Evolutionary conservation across 2,329 filamentous ascomycete species (phyloP).

Genomic region (Trichoderma polysporum): DNA sequence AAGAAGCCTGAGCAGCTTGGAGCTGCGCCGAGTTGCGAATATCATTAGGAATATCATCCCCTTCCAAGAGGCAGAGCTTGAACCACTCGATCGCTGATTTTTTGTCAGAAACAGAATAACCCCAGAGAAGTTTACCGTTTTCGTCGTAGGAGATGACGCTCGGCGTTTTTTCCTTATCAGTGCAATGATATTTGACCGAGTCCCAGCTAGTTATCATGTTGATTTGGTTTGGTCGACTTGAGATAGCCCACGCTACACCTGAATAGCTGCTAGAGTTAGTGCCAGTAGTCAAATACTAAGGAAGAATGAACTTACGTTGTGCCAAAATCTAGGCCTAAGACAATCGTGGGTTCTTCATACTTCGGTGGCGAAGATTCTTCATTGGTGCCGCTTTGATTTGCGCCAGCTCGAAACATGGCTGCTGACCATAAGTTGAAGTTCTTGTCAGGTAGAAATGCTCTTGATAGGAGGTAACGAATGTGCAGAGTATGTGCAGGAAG

Average conservation of each 20-base stretch:
- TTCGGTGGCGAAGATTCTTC: background rate
- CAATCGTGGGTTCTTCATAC: constrained; percentile 22
- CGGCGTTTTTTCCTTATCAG: constrained; percentile 36
- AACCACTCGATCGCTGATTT: constrained; percentile 39
- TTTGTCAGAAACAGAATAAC: constrained; percentile 31
- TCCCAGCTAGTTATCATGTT: constrained; percentile 37
- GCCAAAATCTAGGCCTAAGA: constrained; percentile 47
- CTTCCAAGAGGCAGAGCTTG: constrained; percentile 41
- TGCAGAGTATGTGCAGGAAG: background rate
- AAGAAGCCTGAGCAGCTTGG: constrained; percentile 3
- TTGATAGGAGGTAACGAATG: background rate
- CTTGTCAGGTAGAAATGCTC: background rate
- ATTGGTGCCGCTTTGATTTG: rapidly evolving
- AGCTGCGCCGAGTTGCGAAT: constrained; percentile 29
- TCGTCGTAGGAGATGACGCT: constrained; percentile 29
- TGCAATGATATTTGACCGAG: constrained; percentile 21
- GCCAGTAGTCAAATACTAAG: background rate
- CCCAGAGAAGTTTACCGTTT: constrained; percentile 28
- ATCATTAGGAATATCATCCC: constrained; percentile 29
- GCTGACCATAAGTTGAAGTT: background rate
- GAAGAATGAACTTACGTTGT: constrained; percentile 39
- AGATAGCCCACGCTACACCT: constrained; percentile 41
- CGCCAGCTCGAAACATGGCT: background rate
- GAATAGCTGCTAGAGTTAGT: constrained; percentile 34
- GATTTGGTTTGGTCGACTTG: constrained; percentile 28